Percentiles rank a stretch among this genome's conserved stretches.
These are phyloP conservation scores for Udeniomyces megalosporus DNA, from an alignment of 768 basidiomycete species.

Conservation along the genomic window DNA sequence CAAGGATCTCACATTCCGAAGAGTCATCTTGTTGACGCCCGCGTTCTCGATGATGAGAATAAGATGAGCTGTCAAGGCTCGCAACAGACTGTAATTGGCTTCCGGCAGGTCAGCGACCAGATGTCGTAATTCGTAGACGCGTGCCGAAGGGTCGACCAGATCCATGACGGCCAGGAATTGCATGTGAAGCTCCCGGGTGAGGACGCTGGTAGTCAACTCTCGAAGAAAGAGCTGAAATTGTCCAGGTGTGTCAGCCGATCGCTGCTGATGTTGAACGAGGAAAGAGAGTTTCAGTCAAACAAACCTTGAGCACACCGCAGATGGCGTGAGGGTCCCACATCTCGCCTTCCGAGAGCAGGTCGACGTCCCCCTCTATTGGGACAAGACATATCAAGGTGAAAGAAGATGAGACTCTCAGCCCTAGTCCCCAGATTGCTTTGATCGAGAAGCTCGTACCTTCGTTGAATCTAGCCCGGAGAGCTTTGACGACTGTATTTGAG, in stretches of 20 bases:
- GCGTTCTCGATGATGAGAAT: conserved; percentile 89
- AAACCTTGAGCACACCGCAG: conserved; percentile 67
- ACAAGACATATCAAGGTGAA: not conserved
- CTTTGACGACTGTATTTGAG: conserved; percentile 63
- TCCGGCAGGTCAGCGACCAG: conserved; percentile 77
- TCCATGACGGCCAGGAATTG: conserved; percentile 87
- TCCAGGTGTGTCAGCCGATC: too few relatives aligned
- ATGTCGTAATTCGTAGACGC: conserved; percentile 68
- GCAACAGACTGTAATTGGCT: conserved; percentile 81
- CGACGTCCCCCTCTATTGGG: conserved; percentile 75
- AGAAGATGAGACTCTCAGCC: not conserved
- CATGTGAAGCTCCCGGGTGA: conserved; percentile 81
- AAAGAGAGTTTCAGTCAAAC: not conserved
- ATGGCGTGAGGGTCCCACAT: conserved; percentile 97
- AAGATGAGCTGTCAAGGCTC: conserved; percentile 84
- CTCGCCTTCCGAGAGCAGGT: conserved; percentile 71
- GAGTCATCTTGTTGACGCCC: conserved; percentile 86
- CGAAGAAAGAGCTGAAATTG: conserved; percentile 47
- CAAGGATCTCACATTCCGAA: conserved; percentile 53
- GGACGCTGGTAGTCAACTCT: conserved; percentile 78
- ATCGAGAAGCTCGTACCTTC: conserved; percentile 41
- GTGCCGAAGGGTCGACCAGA: conserved; percentile 69
- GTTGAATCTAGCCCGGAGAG: conserved; percentile 83
- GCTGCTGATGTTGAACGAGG: too few relatives aligned
- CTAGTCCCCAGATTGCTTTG: too few relatives aligned